Evolutionary conservation across 2,329 filamentous ascomycete genomes (phyloP).

Genomic region (Alternaria longipes): DNA sequence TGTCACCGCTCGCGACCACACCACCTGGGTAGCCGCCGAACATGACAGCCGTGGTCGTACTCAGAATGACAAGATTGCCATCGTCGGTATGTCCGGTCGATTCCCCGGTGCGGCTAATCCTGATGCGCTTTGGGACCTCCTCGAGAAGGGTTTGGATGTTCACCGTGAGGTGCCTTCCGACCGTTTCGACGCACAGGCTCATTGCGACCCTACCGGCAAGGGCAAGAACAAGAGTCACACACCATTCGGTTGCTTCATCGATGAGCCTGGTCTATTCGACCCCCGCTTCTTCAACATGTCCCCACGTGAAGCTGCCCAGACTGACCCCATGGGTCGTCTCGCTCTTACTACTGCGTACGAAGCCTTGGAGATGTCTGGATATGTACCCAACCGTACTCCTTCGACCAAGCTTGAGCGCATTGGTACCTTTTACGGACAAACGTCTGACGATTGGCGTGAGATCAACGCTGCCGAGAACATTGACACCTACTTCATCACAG

Average conservation of each 20-base stretch:
- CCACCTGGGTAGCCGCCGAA: constrained; percentile 51
- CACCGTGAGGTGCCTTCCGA: constrained; percentile 73
- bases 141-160: constrained; percentile 78
- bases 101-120: constrained; percentile 77
- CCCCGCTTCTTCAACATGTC: constrained; percentile 91
- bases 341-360: constrained; percentile 81
- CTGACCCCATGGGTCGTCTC: constrained; percentile 82
- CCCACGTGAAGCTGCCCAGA: constrained; percentile 79
- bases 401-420: constrained; percentile 72
- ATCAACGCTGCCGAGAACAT: constrained; percentile 77
- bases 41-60: constrained; percentile 53
- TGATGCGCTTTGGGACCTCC: constrained; percentile 77
- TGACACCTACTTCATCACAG: constrained; percentile 73
- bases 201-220: constrained; percentile 76
- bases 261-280: constrained; percentile 80
- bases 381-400: constrained; percentile 75
- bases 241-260: constrained; percentile 78
- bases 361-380: constrained; percentile 81
- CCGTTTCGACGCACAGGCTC: constrained; percentile 76
- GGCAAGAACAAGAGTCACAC: constrained; percentile 79
- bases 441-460: constrained; percentile 80
- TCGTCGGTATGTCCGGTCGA: constrained; percentile 82
- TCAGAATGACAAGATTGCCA: constrained; percentile 77
- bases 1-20: constrained; percentile 56
- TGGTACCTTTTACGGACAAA: constrained; percentile 78